Conservation (phyloP, 768 basidiomycete genomes). For the Trametes sanguinea region DNA sequence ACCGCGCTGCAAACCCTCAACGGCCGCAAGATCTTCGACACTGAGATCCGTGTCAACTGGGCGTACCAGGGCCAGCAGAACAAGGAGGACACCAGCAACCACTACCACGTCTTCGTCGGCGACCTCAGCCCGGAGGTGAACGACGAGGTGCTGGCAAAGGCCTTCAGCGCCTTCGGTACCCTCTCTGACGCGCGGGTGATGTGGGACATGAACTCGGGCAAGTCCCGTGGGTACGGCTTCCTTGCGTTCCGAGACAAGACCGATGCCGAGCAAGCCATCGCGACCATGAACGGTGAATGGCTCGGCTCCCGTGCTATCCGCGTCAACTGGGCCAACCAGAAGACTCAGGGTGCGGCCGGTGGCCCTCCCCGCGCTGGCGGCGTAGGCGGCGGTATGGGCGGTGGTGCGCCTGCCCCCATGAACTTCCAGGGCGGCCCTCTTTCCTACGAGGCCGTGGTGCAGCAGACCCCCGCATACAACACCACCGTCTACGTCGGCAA, state of each 20-base stretch:
- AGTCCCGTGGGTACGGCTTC: constrained; percentile 97
- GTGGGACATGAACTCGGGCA: constrained; percentile 99
- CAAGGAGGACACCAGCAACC: constrained; percentile 97
- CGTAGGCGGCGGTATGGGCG: constrained; percentile 29
- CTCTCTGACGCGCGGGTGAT: constrained; percentile 98
- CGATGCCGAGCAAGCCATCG: constrained; percentile 98
- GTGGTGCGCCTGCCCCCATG: constrained; percentile 82
- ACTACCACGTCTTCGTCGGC: constrained; percentile 99
- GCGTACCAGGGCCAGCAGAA: constrained; percentile 98
- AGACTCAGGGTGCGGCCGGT: constrained; percentile 71
- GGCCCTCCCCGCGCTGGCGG: constrained; percentile 13
- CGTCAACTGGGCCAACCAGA: constrained; percentile 99
- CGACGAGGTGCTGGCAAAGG: constrained; percentile 94
- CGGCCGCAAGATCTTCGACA: constrained; percentile 99
- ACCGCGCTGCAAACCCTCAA: constrained; percentile 98
- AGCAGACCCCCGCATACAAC: constrained; percentile 93
- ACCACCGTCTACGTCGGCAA: constrained; percentile 98
- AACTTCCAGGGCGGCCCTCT: constrained; percentile 89
- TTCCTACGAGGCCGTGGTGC: constrained; percentile 90
- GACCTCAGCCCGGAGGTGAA: constrained; percentile 99
- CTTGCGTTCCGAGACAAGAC: constrained; percentile 98
- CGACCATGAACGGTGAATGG: constrained; percentile 99
- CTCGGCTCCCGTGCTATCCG: constrained; percentile 96
- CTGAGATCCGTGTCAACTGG: constrained; percentile 99
- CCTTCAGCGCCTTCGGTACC: constrained; percentile 95